phyloP scores from a whole-genome alignment of 352 stramenopile genomes.

The Pythium chondricola region DNA sequence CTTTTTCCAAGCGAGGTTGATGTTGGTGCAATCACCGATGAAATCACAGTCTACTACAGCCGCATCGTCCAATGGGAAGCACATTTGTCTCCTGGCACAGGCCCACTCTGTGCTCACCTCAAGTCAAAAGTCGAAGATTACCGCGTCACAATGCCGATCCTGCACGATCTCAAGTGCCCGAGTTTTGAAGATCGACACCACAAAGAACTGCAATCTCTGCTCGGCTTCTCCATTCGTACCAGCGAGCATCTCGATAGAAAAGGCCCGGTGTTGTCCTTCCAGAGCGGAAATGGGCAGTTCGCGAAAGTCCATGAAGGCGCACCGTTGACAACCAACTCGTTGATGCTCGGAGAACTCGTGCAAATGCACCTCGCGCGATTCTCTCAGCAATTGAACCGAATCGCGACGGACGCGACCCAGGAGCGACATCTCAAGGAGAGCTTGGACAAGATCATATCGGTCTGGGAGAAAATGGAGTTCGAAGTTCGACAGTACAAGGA shows the following conservation, averaged over 20 bases:
- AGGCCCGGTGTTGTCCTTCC: too few species aligned
- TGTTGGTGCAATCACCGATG: conserved; percentile 51
- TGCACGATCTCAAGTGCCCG: conserved; percentile 47
- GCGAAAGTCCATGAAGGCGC: not conserved
- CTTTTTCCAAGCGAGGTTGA: conserved; percentile 66
- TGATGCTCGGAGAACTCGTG: conserved; percentile 83
- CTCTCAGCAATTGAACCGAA: conserved; percentile 67
- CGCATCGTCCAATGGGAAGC: conserved; percentile 47
- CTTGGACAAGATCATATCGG: conserved; percentile 77
- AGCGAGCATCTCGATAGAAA: not conserved
- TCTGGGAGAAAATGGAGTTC: conserved; percentile 85
- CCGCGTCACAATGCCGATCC: conserved; percentile 68
- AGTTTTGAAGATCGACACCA: conserved; percentile 69
- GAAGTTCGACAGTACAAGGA: conserved; percentile 90
- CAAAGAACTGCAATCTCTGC: conserved; percentile 38
- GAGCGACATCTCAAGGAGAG: conserved; percentile 84
- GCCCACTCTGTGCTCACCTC: conserved; percentile 42
- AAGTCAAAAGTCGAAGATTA: conserved; percentile 82
- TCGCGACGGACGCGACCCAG: conserved; percentile 84
- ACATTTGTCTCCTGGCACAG: conserved; percentile 39
- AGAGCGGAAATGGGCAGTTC: not conserved
- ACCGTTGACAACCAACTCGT: conserved; percentile 1
- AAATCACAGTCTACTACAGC: conserved; percentile 54
- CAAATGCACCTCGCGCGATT: conserved; percentile 71
- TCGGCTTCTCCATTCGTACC: conserved; percentile 74